A percentile compares a stretch with the other conserved stretches of the same genome.
Conservation (phyloP, 164 flowering plant species). For the Kingdonia uniflora region DNA sequence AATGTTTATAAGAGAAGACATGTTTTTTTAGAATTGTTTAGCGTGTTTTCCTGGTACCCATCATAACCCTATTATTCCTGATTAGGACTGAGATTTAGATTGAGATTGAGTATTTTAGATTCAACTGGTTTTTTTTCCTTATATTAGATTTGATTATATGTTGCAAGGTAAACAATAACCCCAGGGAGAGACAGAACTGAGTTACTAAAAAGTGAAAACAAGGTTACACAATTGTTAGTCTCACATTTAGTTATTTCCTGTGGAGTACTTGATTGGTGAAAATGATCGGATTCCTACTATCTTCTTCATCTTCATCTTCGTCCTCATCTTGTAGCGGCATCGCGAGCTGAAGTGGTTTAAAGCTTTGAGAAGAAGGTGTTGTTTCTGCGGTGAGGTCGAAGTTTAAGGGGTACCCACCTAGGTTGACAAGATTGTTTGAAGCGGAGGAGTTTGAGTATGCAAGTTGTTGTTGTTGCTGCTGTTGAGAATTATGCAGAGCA, state of each 20-base stretch:
- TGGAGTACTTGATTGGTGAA: too few relatives aligned
- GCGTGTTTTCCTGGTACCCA: too few relatives aligned
- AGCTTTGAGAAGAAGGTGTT: constrained; percentile 24
- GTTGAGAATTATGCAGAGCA: constrained; percentile 39
- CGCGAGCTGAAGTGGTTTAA: constrained; percentile 37
- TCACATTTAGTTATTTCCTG: too few relatives aligned
- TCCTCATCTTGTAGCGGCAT: constrained; percentile 33
- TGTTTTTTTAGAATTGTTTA: too few relatives aligned
- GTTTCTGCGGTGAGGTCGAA: constrained; percentile 28
- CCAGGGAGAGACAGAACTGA: too few relatives aligned
- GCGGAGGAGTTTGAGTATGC: constrained; percentile 66
- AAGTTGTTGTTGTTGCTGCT: constrained; percentile 36
- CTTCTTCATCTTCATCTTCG: constrained; percentile 31
- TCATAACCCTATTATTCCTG: too few relatives aligned
- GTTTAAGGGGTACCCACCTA: constrained; percentile 26
- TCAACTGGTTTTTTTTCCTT: too few relatives aligned
- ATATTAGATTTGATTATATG: too few relatives aligned
- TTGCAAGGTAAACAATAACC: too few relatives aligned
- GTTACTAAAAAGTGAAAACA: constrained; percentile 4
- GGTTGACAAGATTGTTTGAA: constrained; percentile 40
- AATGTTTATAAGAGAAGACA: too few relatives aligned
- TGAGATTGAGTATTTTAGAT: too few relatives aligned
- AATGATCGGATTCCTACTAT: constrained; percentile 21
- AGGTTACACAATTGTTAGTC: constrained; percentile 2
- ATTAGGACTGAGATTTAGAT: too few relatives aligned